phyloP scores from a whole-genome alignment of 1,284 basidiomycete genomes.

The Omphalotus olearius region DNA sequence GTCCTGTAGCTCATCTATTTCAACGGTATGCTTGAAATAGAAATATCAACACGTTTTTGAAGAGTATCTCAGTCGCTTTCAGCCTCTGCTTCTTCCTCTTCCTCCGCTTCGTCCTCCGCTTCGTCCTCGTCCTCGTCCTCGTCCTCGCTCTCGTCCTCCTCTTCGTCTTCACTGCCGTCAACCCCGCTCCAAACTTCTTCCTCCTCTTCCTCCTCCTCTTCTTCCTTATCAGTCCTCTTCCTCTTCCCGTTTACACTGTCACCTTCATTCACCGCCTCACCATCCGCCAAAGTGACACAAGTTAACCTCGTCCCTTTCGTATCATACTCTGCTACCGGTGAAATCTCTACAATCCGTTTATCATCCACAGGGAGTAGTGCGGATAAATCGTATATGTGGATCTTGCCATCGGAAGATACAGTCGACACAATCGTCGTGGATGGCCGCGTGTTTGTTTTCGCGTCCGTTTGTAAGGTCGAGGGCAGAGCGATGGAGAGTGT shows the following conservation, averaged over 20 bases:
- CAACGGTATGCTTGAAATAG: no score
- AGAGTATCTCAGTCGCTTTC: no score
- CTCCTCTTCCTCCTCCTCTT: conserved; percentile 18
- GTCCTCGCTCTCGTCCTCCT: conserved; percentile 17
- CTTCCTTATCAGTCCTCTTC: conserved; percentile 28
- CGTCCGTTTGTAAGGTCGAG: conserved; percentile 19
- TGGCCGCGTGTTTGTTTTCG: no score
- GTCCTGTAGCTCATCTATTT: no score
- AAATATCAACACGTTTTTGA: no score
- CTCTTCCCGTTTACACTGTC: conserved; percentile 37
- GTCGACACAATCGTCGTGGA: conserved; percentile 68
- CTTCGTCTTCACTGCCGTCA: conserved; percentile 21
- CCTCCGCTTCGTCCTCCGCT: conserved; percentile 20
- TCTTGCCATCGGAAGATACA: conserved; percentile 81
- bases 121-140: conserved; percentile 22
- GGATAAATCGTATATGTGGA: conserved; percentile 76
- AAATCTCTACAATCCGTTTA: conserved; percentile 34
- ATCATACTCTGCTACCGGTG: conserved; percentile 68
- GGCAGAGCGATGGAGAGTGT: conserved; percentile 56
- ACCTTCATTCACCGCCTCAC: conserved; percentile 29
- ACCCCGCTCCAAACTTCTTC: conserved; percentile 23
- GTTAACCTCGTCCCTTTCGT: conserved; percentile 83
- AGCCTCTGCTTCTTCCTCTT: no score
- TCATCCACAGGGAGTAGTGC: conserved; percentile 29
- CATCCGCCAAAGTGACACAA: conserved; percentile 70